A percentile compares a stretch with the other conserved stretches of the same genome.
Conservation (phyloP, 1,284 basidiomycete genomes). For the Marasmius fiardii region DNA sequence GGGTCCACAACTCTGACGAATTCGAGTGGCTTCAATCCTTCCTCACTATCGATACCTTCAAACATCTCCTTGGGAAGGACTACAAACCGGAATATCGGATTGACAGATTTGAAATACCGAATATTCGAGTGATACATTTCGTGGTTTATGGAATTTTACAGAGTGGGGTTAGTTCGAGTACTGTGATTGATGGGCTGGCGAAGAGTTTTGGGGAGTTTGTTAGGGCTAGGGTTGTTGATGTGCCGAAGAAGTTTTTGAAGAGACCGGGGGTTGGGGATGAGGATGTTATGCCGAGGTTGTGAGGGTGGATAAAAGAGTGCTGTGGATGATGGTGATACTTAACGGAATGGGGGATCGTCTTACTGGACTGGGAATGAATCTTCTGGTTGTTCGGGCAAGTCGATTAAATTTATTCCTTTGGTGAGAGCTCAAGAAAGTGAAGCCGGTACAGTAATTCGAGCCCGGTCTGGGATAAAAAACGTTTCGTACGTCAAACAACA, state of each 20-base stretch:
- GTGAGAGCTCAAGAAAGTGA: no score
- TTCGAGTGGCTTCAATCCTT: conserved; percentile 18
- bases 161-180: conserved; percentile 20
- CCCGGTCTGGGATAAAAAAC: no score
- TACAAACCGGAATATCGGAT: conserved; percentile 12
- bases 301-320: no score
- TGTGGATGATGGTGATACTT: no score
- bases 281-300: background rate
- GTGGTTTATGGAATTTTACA: conserved; percentile 20
- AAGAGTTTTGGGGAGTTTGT: conserved; percentile 23
- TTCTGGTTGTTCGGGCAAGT: no score
- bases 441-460: no score
- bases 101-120: conserved; percentile 20
- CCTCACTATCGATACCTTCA: conserved; percentile 16
- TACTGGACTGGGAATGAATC: no score
- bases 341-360: no score
- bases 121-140: conserved; percentile 20
- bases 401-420: no score
- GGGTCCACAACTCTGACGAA: conserved; percentile 13
- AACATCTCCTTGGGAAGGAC: conserved; percentile 17
- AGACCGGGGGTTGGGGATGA: background rate
- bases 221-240: conserved; percentile 17
- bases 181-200: conserved; percentile 18
- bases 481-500: no score
- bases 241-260: conserved; percentile 8